phyloP scores from a whole-genome alignment of 495 filamentous ascomycete species.

The Chaetomium cochliodes region DNA sequence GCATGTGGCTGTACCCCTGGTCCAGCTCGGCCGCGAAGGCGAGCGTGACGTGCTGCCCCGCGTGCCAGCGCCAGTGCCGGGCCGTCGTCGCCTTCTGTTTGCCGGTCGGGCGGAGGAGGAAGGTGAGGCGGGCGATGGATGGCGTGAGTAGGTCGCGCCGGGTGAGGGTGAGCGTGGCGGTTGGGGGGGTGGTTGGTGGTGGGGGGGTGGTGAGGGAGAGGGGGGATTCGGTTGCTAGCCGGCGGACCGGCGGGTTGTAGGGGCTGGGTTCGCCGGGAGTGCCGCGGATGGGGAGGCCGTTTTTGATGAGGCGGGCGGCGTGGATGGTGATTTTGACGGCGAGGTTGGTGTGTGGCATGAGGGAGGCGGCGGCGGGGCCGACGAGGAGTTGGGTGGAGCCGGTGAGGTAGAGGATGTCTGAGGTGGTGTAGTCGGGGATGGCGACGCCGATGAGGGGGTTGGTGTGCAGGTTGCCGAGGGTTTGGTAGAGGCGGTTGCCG shows the following conservation, averaged over 20 bases:
- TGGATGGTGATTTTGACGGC: conserved; percentile 64
- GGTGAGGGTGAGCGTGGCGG: conserved; percentile 52
- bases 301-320: conserved; percentile 59
- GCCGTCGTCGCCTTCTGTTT: neutral
- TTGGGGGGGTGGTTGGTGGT: conserved; percentile 12
- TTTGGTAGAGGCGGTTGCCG: conserved; percentile 79
- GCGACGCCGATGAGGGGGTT: conserved; percentile 62
- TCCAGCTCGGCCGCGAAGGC: conserved; percentile 66
- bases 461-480: conserved; percentile 68
- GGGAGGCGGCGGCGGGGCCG: conserved; percentile 54
- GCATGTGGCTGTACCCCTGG: conserved; percentile 76
- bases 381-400: conserved; percentile 63
- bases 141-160: conserved; percentile 59
- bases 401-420: conserved; percentile 67
- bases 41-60: conserved; percentile 74
- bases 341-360: conserved; percentile 68
- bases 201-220: neutral
- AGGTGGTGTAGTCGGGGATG: conserved; percentile 69
- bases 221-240: conserved; percentile 32
- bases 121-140: conserved; percentile 61
- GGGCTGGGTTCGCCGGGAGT: conserved; percentile 56
- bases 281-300: conserved; percentile 67
- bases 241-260: conserved; percentile 57
- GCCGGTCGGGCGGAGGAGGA: conserved; percentile 46
- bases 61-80: conserved; percentile 45